Percentiles rank a stretch among this genome's conserved stretches.
These are phyloP conservation scores for Arthroderma sp. DNA, from an alignment of 2,329 filamentous ascomycete species.

Conservation along the genomic window DNA sequence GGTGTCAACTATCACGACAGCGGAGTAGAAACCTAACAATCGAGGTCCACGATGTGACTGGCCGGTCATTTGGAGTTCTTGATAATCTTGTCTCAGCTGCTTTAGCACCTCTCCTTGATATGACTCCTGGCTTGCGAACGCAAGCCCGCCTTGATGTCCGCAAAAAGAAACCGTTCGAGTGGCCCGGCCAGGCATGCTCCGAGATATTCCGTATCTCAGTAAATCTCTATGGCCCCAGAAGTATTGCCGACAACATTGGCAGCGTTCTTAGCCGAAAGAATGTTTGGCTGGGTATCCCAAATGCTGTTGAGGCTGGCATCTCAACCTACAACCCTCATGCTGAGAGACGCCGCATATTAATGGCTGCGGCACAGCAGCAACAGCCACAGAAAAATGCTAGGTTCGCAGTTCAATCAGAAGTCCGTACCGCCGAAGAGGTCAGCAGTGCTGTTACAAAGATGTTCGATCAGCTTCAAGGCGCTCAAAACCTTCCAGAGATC, in stretches of 20 bases:
- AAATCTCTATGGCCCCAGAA: slow-evolving; percentile 66
- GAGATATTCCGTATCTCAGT: slow-evolving; percentile 53
- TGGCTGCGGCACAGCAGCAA: slow-evolving; percentile 15
- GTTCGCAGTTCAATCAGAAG: slow-evolving; percentile 26
- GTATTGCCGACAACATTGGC: slow-evolving; percentile 54
- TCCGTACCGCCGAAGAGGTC: slow-evolving; percentile 72
- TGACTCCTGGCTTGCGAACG: slow-evolving; percentile 52
- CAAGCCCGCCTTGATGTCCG: slow-evolving; percentile 59
- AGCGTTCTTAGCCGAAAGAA: slow-evolving; percentile 53
- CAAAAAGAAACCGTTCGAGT: slow-evolving; percentile 51
- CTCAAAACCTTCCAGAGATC: slow-evolving; percentile 62
- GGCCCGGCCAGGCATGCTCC: slow-evolving; percentile 51
- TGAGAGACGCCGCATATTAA: slow-evolving; percentile 31
- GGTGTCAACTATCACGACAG: slow-evolving; percentile 54
- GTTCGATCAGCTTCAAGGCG: slow-evolving; percentile 70
- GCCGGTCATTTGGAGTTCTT: slow-evolving; percentile 62
- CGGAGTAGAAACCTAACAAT: slow-evolving; percentile 50
- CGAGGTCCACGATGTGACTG: slow-evolving; percentile 59
- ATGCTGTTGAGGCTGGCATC: slow-evolving; percentile 54
- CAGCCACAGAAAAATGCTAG: slow-evolving; percentile 14
- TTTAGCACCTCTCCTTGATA: slow-evolving; percentile 62
- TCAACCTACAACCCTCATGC: slow-evolving; percentile 67
- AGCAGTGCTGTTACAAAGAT: slow-evolving; percentile 72
- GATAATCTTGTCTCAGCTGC: slow-evolving; percentile 55
- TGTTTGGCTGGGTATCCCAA: slow-evolving; percentile 55